Evolutionary conservation across 352 stramenopile genomes (phyloP), one percentile per base, ranked within the genome.

Genomic region (Phytophthora lateralis): DNA sequence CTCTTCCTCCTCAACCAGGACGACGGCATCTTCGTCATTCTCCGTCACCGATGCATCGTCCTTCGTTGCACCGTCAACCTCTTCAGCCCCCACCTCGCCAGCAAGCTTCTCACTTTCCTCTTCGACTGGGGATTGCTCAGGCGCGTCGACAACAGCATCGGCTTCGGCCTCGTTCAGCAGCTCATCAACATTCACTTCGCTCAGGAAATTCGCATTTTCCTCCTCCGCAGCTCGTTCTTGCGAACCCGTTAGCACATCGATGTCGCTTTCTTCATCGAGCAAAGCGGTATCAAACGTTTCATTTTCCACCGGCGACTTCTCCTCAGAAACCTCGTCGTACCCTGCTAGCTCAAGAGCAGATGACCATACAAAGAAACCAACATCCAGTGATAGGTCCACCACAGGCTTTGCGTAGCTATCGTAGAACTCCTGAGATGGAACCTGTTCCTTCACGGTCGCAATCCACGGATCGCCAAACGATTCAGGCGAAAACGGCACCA

Each of bases 401-500:
- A 82, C 45, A 50, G 70, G 67, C 41, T 77, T 74, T 7, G 61
- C 68, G 24, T 82, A 85, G 34, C 32, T 56, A 20, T 71, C 49
- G 34, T 78, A 80, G 18, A 67, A 64, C 12, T 69, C 49, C 17
- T 71, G 65, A 20, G 61, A 73, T 26, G 63, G 69, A 48, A 74
- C 44, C 24, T 78, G 62, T 14, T 70, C 60, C 49, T 77, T 76
- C 43, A 75, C 67, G 50, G 41, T 63, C 15, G 20, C 41, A 43
- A 80, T 55, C 71, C 63, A 80, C 24, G 71, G 60, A 4, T 37
- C 48, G 14, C 71, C 67, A 52, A 76, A 79, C 14, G 52, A 63
- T 20, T 63, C 56, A 10, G 73, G 75, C 14, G 76, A 84, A 60
- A 84, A 84, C 37, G 74, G 71, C 9, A 86, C 49, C 46, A 83